Evolutionary conservation across 208 protist species (phyloP).

Genomic region (Kentomonas sorsogonicus): DNA sequence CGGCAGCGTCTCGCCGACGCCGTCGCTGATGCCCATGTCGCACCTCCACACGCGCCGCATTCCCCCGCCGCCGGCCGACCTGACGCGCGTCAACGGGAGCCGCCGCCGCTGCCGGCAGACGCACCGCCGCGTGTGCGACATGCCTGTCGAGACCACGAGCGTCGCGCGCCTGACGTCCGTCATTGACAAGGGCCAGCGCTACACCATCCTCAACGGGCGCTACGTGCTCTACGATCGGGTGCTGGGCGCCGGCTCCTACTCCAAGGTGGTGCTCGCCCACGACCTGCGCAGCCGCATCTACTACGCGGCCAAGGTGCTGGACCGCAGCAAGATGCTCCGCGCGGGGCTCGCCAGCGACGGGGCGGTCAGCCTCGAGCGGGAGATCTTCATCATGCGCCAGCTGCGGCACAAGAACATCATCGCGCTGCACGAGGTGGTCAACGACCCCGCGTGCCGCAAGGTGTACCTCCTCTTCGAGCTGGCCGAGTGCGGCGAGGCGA

Average conservation of each 20-base stretch:
- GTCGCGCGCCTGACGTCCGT: constrained; percentile 4
- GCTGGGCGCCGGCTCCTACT: constrained; percentile 58
- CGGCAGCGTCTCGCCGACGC: too few species aligned
- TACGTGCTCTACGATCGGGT: constrained; percentile 57
- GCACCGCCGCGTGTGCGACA: too few species aligned
- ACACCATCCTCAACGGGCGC: constrained; percentile 53
- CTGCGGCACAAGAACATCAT: constrained; percentile 90
- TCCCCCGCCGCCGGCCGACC: too few species aligned
- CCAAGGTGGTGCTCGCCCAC: constrained; percentile 58
- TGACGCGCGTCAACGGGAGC: too few species aligned
- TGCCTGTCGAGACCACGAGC: constrained; percentile 18
- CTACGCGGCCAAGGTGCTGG: constrained; percentile 61
- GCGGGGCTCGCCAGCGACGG: constrained; percentile 28
- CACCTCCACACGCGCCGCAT: too few species aligned
- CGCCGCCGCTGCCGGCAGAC: too few species aligned
- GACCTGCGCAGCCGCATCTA: constrained; percentile 31
- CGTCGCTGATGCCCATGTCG: too few species aligned
- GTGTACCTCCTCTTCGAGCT: constrained; percentile 88
- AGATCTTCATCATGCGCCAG: constrained; percentile 92
- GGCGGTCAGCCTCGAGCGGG: constrained; percentile 36
- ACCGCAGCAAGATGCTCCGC: constrained; percentile 29
- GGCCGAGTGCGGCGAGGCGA: constrained; percentile 43
- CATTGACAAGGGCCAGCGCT: constrained; percentile 7
- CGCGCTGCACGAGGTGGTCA: constrained; percentile 88
- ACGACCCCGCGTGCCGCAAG: constrained; percentile 78